A percentile compares a stretch with the other conserved stretches of the same genome.
Conservation (phyloP, 768 basidiomycete genomes). For the Podaxis mareebaensis region DNA sequence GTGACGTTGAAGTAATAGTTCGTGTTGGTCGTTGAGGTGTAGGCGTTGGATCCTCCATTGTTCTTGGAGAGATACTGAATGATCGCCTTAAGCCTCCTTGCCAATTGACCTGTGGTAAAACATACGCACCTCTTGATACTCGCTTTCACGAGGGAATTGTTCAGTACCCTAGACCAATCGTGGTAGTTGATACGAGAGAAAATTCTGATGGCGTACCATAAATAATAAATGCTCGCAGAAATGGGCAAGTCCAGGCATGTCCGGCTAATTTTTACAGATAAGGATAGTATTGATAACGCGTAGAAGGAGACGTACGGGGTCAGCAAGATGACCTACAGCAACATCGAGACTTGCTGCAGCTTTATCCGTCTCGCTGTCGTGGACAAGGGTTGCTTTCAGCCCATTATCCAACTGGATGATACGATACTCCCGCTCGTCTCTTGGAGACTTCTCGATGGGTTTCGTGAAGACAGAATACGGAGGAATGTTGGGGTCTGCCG, state of each 20-base stretch:
- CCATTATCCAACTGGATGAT: slow-evolving; percentile 87
- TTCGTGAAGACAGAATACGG: slow-evolving; percentile 57
- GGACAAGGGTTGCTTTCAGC: slow-evolving; percentile 81
- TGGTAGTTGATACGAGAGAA: slow-evolving; percentile 2
- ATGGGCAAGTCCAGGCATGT: slow-evolving; percentile 91
- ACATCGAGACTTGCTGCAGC: slow-evolving; percentile 94
- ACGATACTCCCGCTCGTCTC: slow-evolving; percentile 81
- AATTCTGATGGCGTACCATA: slow-evolving; percentile 61
- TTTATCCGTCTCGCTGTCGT: slow-evolving; percentile 87
- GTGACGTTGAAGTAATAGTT: slow-evolving; percentile 83
- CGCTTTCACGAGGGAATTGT: slow-evolving; percentile 89
- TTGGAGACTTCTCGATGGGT: slow-evolving; percentile 66
- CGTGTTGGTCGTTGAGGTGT: slow-evolving; percentile 88
- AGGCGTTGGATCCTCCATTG: slow-evolving; percentile 88
- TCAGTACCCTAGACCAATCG: slow-evolving; percentile 62
- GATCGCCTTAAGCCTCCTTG: background rate
- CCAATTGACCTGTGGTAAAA: background rate
- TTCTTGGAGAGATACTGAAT: slow-evolving; percentile 73
- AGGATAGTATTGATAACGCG: slow-evolving; percentile 24
- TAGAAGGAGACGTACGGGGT: slow-evolving; percentile 65
- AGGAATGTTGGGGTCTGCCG: slow-evolving; percentile 30
- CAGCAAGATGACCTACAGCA: slow-evolving; percentile 89
- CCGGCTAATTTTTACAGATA: slow-evolving; percentile 35
- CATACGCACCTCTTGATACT: slow-evolving; percentile 76
- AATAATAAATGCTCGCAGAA: slow-evolving; percentile 97